Evolutionary conservation across 345 rosid genomes (phyloP).

Genomic region (Ceriops zippeliana): DNA sequence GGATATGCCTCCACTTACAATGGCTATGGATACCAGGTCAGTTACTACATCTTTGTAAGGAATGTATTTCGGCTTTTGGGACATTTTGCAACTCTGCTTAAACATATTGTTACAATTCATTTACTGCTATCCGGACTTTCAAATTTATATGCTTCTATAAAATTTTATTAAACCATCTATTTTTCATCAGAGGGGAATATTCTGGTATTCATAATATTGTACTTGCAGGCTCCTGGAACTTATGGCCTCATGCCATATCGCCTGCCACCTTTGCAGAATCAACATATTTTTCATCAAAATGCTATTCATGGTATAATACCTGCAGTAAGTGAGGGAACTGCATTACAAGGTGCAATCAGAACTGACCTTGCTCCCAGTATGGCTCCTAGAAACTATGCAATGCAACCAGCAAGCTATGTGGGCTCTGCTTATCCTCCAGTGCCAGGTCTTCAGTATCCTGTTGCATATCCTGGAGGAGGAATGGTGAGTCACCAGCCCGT

Average conservation of each 20-base stretch:
- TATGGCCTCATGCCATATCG: constrained; percentile 88
- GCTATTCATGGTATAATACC: constrained; percentile 62
- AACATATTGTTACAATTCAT: constrained; percentile 6
- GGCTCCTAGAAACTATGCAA: constrained; percentile 69
- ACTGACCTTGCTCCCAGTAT: constrained; percentile 63
- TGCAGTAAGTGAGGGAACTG: constrained; percentile 67
- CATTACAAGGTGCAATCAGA: constrained; percentile 54
- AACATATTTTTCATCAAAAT: constrained; percentile 67
- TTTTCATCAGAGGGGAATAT: constrained; percentile 6
- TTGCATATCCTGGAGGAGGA: constrained; percentile 84
- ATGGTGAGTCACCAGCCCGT: constrained; percentile 59
- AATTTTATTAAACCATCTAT: constrained; percentile 3
- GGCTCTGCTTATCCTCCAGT: constrained; percentile 71
- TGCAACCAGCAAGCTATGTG: constrained; percentile 71
- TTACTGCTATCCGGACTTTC: background rate
- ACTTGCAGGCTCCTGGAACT: constrained; percentile 73
- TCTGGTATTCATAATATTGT: constrained; percentile 20
- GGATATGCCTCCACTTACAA: constrained; percentile 77
- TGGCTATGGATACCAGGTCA: constrained; percentile 94
- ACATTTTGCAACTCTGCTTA: background rate
- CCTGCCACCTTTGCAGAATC: constrained; percentile 92
- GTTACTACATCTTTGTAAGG: constrained; percentile 16
- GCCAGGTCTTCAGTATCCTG: constrained; percentile 72
- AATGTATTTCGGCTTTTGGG: background rate
- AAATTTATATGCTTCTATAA: background rate